Evolutionary conservation across 306 rosid genomes (phyloP).

Genomic region (Senna siamea): DNA sequence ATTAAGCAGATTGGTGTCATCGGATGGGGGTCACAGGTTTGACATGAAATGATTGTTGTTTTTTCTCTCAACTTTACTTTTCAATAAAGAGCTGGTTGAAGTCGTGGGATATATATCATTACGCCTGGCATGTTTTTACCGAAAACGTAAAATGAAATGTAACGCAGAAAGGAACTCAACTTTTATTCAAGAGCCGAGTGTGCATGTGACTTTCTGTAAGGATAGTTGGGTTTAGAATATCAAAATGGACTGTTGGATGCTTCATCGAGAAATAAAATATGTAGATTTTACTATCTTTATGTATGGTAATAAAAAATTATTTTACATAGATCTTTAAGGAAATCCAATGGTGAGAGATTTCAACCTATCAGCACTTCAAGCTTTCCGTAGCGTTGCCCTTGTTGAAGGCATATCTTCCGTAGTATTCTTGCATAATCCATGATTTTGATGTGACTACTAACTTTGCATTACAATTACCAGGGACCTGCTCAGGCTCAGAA

Average conservation of each 20-base stretch:
- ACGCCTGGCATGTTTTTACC: not conserved
- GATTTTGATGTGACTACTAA: slow-evolving; percentile 19
- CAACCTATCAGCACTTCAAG: too few species aligned
- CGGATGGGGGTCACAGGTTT: slow-evolving; percentile 99
- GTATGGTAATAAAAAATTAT: too few species aligned
- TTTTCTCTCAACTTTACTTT: not conserved
- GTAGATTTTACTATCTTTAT: not conserved
- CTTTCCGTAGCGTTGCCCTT: not conserved
- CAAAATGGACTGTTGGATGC: slow-evolving; percentile 5
- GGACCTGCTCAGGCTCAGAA: slow-evolving; percentile 99
- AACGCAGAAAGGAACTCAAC: not conserved
- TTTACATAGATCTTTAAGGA: too few species aligned
- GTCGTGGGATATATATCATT: not conserved
- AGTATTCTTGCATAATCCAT: not conserved
- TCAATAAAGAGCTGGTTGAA: not conserved
- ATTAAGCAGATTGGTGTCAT: slow-evolving; percentile 97
- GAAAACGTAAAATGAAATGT: not conserved
- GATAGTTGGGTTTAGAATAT: not conserved
- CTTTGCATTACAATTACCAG: slow-evolving; percentile 44
- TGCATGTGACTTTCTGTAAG: slow-evolving; percentile 3
- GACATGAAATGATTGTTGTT: not conserved
- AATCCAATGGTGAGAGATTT: too few species aligned
- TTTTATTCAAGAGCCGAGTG: not conserved
- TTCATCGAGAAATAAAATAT: not conserved
- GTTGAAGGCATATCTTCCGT: not conserved